Conservation (phyloP, 495 filamentous ascomycete genomes). For the Chaetomium tenue region DNA sequence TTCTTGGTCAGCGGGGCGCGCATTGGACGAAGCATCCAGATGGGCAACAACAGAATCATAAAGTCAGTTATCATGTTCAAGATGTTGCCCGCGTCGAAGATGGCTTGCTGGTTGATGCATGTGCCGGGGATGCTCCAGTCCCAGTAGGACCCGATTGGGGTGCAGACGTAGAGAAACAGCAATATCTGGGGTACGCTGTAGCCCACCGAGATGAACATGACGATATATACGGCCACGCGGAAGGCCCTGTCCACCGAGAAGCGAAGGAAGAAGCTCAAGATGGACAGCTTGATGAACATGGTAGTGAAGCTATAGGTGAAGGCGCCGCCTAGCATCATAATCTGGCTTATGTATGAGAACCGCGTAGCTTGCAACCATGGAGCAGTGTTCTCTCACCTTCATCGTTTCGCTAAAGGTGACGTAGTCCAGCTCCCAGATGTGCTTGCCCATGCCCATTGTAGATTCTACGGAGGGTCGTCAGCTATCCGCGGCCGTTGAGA, state of each 20-base stretch:
- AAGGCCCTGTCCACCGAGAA: conserved; percentile 28
- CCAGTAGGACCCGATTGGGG: conserved; percentile 31
- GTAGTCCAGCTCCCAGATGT: conserved; percentile 12
- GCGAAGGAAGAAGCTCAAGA: conserved; percentile 35
- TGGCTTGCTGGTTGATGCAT: conserved; percentile 20
- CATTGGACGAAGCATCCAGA: conserved; percentile 30
- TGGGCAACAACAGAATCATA: conserved; percentile 27
- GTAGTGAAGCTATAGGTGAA: conserved; percentile 31
- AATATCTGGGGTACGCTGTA: conserved; percentile 30
- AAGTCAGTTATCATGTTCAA: conserved; percentile 31
- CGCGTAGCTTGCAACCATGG: neutral
- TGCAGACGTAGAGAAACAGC: conserved; percentile 29
- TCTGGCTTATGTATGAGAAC: conserved; percentile 11
- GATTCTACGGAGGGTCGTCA: neutral
- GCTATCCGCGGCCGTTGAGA: neutral
- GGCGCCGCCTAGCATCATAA: conserved; percentile 28
- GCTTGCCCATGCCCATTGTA: conserved; percentile 17
- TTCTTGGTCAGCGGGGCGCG: conserved; percentile 23
- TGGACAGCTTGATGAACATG: conserved; percentile 37
- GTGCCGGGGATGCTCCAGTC: conserved; percentile 23
- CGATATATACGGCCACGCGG: conserved; percentile 28
- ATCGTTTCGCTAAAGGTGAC: conserved; percentile 3
- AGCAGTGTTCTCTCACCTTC: conserved; percentile 2
- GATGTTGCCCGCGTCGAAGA: conserved; percentile 21
- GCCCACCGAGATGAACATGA: conserved; percentile 29